Base-by-base conservation (phyloP, 192 early-diverging fungal genomes). In the Coemansia sp. region DNA sequence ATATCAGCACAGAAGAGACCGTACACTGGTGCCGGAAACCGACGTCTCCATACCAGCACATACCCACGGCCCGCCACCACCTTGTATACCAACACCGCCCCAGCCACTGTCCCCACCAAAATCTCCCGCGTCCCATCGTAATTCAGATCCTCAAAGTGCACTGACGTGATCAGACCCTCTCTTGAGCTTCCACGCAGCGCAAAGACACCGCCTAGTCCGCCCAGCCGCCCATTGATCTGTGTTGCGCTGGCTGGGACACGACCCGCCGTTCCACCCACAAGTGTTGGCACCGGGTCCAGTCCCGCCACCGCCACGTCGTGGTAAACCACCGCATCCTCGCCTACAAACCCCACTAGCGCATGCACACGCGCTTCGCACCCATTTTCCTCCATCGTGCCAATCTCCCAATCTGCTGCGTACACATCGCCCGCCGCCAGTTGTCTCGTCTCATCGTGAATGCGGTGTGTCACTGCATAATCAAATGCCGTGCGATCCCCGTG, bases 11-110 rank as follows among this genome's bases (percentile, higher is more conserved):
- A 67, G 27, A 76, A 79, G 10, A 84, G 72, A 17, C 70, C 74
- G 54, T 79, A 84, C 25, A 63, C 73, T 0, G 82, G 76, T 11
- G 67, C 73, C 5, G 82, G 76, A 50, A 84, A 84, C 53, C 74
- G 58, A 27, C 74, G 67, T 56, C 70, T 73, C 82, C 82, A 84
- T 61, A 72, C 78, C 23, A 81, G 53, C 39, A 65, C 64, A 24
- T 81, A 81, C 4, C 78, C 78, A n/a, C 63, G 51, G 24, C 29
- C 78, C 0, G 66, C 53, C 36, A 81, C 70, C 25, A 51, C 30
- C 67, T 81, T 81, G 67, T 81, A 81, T 17, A 81, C 66, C 67
- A 82, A 53, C 57, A 82, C 79, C 1, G 79, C 64, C 3, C 79
- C 79, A 0, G 79, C 63, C 58, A 76, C 74, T 0, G 79, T 82